These are phyloP conservation scores for Eucommia ulmoides DNA, from an alignment of 257 asterid genomes.

Conservation along the genomic window DNA sequence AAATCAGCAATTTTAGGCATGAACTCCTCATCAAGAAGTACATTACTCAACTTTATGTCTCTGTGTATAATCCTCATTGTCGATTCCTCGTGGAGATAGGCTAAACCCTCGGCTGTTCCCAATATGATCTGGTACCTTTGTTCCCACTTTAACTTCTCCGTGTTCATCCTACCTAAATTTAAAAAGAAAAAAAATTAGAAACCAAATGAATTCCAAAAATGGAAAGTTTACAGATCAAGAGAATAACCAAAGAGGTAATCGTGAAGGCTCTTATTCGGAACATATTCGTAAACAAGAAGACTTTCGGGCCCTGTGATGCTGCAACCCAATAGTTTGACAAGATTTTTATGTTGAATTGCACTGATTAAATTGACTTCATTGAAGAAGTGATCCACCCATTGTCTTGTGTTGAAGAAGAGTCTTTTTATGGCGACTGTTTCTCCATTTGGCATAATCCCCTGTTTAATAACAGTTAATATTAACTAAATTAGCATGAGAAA, in stretches of 20 bases:
- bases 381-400: slow-evolving; percentile 77
- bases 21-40: slow-evolving; percentile 42
- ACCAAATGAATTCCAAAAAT: not conserved
- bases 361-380: slow-evolving; percentile 74
- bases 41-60: slow-evolving; percentile 57
- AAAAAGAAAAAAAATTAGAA: not conserved
- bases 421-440: slow-evolving; percentile 54
- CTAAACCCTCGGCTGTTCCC: slow-evolving; percentile 68
- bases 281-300: slow-evolving; percentile 59
- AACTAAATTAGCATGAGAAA: not conserved
- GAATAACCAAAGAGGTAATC: slow-evolving; percentile 42
- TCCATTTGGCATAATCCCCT: slow-evolving; percentile 60
- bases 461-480: not conserved
- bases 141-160: slow-evolving; percentile 38
- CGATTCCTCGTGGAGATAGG: slow-evolving; percentile 52
- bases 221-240: slow-evolving; percentile 3
- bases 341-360: slow-evolving; percentile 46
- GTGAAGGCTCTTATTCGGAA: slow-evolving; percentile 64
- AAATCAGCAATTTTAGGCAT: slow-evolving; percentile 64
- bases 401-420: slow-evolving; percentile 60
- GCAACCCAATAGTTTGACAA: slow-evolving; percentile 67
- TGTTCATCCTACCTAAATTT: slow-evolving; percentile 31
- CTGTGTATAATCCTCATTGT: slow-evolving; percentile 49
- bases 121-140: slow-evolving; percentile 34
- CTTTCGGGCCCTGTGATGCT: slow-evolving; percentile 85